phyloP scores from a whole-genome alignment of 352 stramenopile genomes.

The Albugo candida region DNA sequence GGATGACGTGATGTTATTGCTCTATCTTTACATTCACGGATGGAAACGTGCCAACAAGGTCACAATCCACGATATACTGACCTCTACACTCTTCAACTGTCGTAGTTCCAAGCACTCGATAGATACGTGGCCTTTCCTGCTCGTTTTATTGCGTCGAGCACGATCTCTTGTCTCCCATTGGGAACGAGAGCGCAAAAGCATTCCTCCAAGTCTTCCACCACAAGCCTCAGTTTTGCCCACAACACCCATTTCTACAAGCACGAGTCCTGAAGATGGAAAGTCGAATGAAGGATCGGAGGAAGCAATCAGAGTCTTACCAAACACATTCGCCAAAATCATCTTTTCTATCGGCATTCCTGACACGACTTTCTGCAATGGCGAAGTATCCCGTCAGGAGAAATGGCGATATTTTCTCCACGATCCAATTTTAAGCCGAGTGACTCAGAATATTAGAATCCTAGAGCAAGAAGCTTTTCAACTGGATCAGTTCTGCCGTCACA shows the following conservation, averaged over 20 bases:
- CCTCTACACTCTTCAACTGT: conserved; percentile 32
- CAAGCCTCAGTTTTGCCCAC: not conserved
- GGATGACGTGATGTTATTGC: conserved; percentile 52
- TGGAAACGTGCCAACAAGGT: conserved; percentile 39
- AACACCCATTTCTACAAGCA: not conserved
- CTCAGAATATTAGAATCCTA: conserved; percentile 23
- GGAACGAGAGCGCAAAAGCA: conserved; percentile 3
- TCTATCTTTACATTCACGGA: conserved; percentile 43
- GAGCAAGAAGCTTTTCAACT: conserved; percentile 33
- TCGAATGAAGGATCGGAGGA: conserved; percentile 7
- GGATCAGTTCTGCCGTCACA: conserved; percentile 21
- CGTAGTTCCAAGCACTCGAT: conserved; percentile 14
- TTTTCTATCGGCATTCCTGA: conserved; percentile 64
- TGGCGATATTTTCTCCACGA: conserved; percentile 68
- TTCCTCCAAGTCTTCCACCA: not conserved
- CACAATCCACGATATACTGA: conserved; percentile 15
- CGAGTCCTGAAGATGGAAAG: conserved; percentile 7
- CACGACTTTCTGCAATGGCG: conserved; percentile 25
- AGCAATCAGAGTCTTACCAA: conserved; percentile 13
- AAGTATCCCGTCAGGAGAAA: conserved; percentile 34
- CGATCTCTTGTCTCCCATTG: conserved; percentile 31
- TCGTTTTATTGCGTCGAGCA: conserved; percentile 26
- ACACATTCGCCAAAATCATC: conserved; percentile 47
- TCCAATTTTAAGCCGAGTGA: conserved; percentile 16
- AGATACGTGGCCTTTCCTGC: conserved; percentile 24